Base-by-base conservation (phyloP, 495 filamentous ascomycete species). In the Penicillium lagena region DNA sequence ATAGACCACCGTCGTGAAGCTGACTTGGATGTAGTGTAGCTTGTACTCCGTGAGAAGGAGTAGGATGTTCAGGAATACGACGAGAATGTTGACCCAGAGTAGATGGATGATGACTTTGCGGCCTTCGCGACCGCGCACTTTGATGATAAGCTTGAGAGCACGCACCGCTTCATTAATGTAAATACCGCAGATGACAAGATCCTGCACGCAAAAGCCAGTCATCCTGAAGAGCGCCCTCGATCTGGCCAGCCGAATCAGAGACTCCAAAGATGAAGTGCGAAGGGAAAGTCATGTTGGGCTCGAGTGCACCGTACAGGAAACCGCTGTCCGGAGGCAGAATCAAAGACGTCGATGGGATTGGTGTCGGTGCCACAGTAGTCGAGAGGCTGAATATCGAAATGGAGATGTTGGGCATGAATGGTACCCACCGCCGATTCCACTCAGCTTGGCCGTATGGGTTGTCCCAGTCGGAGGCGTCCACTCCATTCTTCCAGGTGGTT, bases 161-260 rank as follows among this genome's bases (percentile, higher is more conserved):
- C 67, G 67, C 54, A 73, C 47, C 2, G 72, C 77, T 33, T 78
- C 73, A 13, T 45, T 52, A 49, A 82, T 74, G 56, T 83, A 84
- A 29, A 84, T 64, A 4, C 59, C 57, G 0, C 78, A 81, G 31
- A 83, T 76, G 40, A 78, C 40, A 31, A 73, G 60, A 45, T 84
- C 81, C 56, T 84, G 80, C 2, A 78, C 47, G 46, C 67, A 77
- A 58, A 84, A 82, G 54, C 70, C 68, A 38, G 76, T 72, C 71
- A 13, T 73, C 52, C 0, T 50, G 62, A 14, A 67, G 47, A 1
- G 66, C 70, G 7, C 73, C 73, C 58, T 77, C 73, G 34, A 76
- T 73, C 40, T 77, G 70, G 35, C 65, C 67, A 34, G 73, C 67
- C 28, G 69, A 71, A 4, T 68, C 70, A 10, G 75, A 74, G 37